These are phyloP conservation scores for Carex myosuroides DNA, from an alignment of 176 grass and related monocot species.

Conservation along the genomic window DNA sequence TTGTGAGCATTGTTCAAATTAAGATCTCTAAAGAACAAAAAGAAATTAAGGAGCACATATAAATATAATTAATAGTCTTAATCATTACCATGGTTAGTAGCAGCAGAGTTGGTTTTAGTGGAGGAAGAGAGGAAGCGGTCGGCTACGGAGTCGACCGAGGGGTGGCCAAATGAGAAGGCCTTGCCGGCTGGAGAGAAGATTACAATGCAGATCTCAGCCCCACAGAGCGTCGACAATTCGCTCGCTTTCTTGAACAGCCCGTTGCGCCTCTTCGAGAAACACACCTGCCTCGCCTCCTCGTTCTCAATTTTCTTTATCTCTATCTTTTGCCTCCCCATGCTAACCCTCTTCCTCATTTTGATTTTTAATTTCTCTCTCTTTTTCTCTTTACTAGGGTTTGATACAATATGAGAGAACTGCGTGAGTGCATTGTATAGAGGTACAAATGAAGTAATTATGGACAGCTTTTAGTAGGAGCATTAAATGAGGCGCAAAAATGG, in stretches of 20 bases:
- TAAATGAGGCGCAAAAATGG: neutral
- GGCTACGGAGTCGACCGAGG: slow-evolving; percentile 30
- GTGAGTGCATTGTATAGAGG: neutral
- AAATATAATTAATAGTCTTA: neutral
- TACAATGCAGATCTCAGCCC: slow-evolving; percentile 36
- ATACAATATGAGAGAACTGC: neutral
- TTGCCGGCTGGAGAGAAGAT: slow-evolving; percentile 54
- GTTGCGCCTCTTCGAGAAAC: slow-evolving; percentile 45
- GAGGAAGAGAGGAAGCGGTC: slow-evolving; percentile 25
- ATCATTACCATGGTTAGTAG: neutral
- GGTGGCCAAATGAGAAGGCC: slow-evolving; percentile 55
- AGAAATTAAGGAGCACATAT: neutral
- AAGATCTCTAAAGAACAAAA: neutral
- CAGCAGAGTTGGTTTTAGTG: neutral
- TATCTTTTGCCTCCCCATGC: slow-evolving; percentile 20
- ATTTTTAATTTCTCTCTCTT: neutral
- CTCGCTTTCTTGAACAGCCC: slow-evolving; percentile 48
- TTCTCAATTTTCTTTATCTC: slow-evolving; percentile 24
- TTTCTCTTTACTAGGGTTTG: neutral
- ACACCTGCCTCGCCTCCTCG: slow-evolving; percentile 40
- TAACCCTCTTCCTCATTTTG: slow-evolving; percentile 17
- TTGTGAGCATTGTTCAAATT: neutral
- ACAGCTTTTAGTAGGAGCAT: neutral
- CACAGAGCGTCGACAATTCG: slow-evolving; percentile 44
- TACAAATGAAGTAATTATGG: neutral